A percentile compares a stretch with the other conserved stretches of the same genome.
Evolutionary conservation across 805 yeast species (phyloP).

Genomic region (Kregervanrija pseudodelftensis): DNA sequence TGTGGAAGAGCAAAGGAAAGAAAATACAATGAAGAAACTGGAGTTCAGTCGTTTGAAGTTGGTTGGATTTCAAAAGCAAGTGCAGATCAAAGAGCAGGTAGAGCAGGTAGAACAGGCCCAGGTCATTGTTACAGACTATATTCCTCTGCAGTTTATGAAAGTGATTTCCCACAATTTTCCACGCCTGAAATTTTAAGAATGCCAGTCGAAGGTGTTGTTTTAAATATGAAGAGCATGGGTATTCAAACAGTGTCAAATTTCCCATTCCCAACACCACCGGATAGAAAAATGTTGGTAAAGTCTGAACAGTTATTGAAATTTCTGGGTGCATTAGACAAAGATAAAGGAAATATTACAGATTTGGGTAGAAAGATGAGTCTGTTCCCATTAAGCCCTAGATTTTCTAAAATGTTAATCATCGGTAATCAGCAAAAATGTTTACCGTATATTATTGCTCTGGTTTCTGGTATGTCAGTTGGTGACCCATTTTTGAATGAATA

Average conservation of each 20-base stretch:
- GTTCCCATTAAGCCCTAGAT: conserved; percentile 92
- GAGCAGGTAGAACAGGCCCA: conserved; percentile 96
- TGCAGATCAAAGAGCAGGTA: conserved; percentile 74
- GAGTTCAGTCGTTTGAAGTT: conserved; percentile 87
- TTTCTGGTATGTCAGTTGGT: conserved; percentile 88
- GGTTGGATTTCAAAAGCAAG: conserved; percentile 94
- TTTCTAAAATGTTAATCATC: conserved; percentile 79
- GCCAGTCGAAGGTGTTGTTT: conserved; percentile 95
- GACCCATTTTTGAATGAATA: conserved; percentile 77
- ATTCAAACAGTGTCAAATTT: conserved; percentile 83
- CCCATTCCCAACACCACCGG: conserved; percentile 93
- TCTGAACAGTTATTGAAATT: conserved; percentile 64
- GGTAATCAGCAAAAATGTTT: conserved; percentile 84
- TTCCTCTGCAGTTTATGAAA: conserved; percentile 90
- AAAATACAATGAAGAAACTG: conserved; percentile 69
- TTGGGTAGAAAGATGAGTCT: conserved; percentile 81
- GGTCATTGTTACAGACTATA: conserved; percentile 92
- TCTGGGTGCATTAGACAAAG: conserved; percentile 68
- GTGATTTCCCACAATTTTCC: conserved; percentile 75
- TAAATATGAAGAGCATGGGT: conserved; percentile 96
- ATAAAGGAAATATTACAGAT: conserved; percentile 51
- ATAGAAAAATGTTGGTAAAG: conserved; percentile 44
- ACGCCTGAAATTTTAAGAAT: conserved; percentile 86
- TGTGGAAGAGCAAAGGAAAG: conserved; percentile 92
- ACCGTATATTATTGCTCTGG: conserved; percentile 85